These are phyloP conservation scores for Fraxinus albicans DNA, from an alignment of 305 asterid species.

Conservation along the genomic window DNA sequence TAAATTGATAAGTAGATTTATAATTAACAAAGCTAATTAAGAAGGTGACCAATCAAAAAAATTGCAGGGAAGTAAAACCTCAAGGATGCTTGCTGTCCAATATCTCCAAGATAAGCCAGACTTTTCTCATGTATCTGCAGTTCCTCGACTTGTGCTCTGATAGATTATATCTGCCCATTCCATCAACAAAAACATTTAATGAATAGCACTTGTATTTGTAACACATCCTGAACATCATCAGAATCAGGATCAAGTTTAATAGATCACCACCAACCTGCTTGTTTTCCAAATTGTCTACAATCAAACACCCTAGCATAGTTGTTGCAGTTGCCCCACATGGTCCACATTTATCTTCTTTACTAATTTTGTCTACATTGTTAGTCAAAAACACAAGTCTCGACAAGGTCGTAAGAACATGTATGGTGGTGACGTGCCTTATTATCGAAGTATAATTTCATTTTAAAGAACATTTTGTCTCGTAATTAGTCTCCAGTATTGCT, in stretches of 20 bases:
- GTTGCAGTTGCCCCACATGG: not conserved
- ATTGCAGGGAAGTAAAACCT: conserved; percentile 41
- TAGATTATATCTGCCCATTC: conserved; percentile 71
- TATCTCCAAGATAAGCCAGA: conserved; percentile 85
- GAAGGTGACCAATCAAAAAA: not conserved
- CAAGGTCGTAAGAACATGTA: not conserved
- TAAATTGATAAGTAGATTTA: conserved; percentile 6
- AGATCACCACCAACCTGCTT: not conserved
- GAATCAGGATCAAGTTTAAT: not conserved
- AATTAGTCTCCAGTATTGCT: not conserved
- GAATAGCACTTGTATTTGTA: not conserved
- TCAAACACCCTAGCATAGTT: not conserved
- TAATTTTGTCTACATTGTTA: not conserved
- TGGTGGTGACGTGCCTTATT: not conserved
- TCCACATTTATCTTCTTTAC: not conserved
- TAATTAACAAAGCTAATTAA: not conserved
- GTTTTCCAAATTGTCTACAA: not conserved
- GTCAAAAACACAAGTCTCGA: not conserved
- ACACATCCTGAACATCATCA: not conserved
- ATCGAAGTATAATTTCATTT: not conserved
- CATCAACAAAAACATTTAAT: not conserved
- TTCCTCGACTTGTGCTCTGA: conserved; percentile 95
- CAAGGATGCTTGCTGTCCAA: conserved; percentile 77
- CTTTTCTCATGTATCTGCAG: conserved; percentile 84
- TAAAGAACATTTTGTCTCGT: not conserved